Base-by-base conservation (phyloP, 2,329 filamentous ascomycete species). In the Escovopsis sp. region DNA sequence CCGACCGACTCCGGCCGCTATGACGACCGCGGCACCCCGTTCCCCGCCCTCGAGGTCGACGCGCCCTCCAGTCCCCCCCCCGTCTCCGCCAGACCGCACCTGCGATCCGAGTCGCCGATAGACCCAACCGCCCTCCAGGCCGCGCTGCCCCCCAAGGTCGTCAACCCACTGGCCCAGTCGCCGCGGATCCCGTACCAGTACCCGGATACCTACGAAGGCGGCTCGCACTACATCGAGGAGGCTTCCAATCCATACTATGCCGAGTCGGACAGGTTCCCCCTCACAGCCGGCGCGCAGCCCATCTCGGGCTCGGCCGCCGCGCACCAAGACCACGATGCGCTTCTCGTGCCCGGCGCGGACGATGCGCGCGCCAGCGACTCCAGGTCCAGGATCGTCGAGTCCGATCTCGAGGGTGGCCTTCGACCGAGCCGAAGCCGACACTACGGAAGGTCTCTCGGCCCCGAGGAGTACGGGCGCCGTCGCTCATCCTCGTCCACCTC, bases 401-500 rank as follows among this genome's bases (percentile, higher is more conserved):
- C 59, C 35, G 59, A 67, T 38, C 48, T 78, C 32, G 82, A 88
- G 54, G 64, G 66, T 33, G 71, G 69, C 5, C 54, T 65, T 37
- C 58, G 62, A 31, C 54, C 65, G 6, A 55, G 62, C 32, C 66
- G 69, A 40, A 62, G 65, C 41, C 62, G 64, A 41, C 72, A 69
- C 44, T 72, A 74, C 51, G 72, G 76, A 36, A 62, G 59, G 49
- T 72, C 59, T 45, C 64, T 72, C 37, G 60, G 57, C 19, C 72
- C 73, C 6, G 61, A 58, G 15, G 65, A 65, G 17, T 55, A 60
- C 39, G 63, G 66, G 35, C 62, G 68, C 31, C 79, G 79, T 30
- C 63, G 77, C 27, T 75, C 78, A 2, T 64, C 72, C 2, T 64
- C 72, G 2, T 77, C 76, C 14, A 67, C 70, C 8, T 68, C 72